Base-by-base conservation (phyloP, 495 filamentous ascomycete species). In the Friedmanniomyces endolithicus region DNA sequence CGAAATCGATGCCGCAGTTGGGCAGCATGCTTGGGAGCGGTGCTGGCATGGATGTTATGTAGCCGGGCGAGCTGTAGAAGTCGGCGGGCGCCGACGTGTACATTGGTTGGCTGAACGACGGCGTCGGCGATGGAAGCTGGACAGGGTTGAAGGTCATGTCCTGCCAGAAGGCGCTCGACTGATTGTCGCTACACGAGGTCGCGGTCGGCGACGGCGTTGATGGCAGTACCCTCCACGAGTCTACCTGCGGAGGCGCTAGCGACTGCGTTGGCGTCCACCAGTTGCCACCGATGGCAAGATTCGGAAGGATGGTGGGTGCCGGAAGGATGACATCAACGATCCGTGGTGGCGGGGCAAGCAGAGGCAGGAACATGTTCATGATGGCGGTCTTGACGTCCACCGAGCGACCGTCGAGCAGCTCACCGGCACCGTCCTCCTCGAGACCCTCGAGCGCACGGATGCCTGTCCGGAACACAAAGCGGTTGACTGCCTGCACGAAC, bases 401-500 rank as follows among this genome's bases (percentile, higher is more conserved):
- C 68, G 88, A 90, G 70, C 87, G 84, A 50, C 92, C 90, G 60
- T 83, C 84, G 40, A 97, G 79, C 52, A 99, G 74, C 72, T 99
- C 92, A 52, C 92, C 92, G 43, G 86, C 88, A 53, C 92, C 92
- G 67, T 96, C 94, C 71, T 99, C 92, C 75, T 99, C 92, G 53
- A 97, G 71, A 47, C 92, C 92, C 71, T 99, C 92, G 53, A 99
- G 76, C 35, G 90, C 92, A 60, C 86, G 83, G 57, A 85, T 88
- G 61, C 86, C 81, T 27, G 92, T 89, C 62, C 89, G 81, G 73
- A 87, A 99, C 63, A 99, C 90, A 67, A 92, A 99, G 72, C 85
- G 89, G 78, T 99, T 99, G 73, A 88, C 84, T 44, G 90, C 86
- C 72, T 99, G 92, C 54, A 96, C 81, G 66, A 99, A 97, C 62